Percentiles rank a stretch among this genome's conserved stretches.
Evolutionary conservation across 192 early-diverging fungal genomes (phyloP).

Genomic region (Kickxella alabastrina): DNA sequence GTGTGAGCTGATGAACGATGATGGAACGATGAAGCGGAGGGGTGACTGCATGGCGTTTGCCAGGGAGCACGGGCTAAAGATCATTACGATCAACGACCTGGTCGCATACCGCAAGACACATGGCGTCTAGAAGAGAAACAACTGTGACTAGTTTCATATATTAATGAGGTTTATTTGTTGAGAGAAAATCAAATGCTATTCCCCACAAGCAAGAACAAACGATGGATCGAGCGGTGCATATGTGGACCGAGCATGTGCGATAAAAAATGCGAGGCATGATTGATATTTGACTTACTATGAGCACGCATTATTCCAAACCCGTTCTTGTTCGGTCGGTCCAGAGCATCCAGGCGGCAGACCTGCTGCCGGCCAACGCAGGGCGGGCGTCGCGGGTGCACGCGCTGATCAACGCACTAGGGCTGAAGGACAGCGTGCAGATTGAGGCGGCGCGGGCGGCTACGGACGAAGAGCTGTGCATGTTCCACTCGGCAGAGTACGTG

Average conservation of each 20-base stretch:
- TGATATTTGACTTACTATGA: too few species aligned
- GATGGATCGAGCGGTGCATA: too few species aligned
- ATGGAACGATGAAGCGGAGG: conserved; percentile 89
- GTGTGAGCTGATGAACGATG: conserved; percentile 87
- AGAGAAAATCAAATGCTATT: neutral
- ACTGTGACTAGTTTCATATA: neutral
- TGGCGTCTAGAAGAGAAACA: conserved; percentile 13
- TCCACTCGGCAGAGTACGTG: conserved; percentile 40
- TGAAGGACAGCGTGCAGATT: conserved; percentile 11
- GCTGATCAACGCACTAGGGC: conserved; percentile 34
- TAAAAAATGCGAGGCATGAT: too few species aligned
- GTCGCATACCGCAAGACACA: conserved; percentile 64
- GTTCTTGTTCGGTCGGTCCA: conserved; percentile 31
- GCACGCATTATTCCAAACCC: too few species aligned
- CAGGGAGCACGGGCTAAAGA: conserved; percentile 73
- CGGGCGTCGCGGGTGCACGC: conserved; percentile 46
- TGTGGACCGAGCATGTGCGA: too few species aligned
- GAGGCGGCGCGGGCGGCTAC: conserved; percentile 16
- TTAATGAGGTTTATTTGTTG: too few species aligned
- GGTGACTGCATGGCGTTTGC: conserved; percentile 87
- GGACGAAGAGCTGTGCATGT: conserved; percentile 17
- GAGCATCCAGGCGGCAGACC: conserved; percentile 37
- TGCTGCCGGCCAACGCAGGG: conserved; percentile 33
- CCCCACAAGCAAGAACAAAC: too few species aligned
- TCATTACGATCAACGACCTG: conserved; percentile 88